Conservation (phyloP, 2,329 filamentous ascomycete species). For the Fusarium sp. region DNA sequence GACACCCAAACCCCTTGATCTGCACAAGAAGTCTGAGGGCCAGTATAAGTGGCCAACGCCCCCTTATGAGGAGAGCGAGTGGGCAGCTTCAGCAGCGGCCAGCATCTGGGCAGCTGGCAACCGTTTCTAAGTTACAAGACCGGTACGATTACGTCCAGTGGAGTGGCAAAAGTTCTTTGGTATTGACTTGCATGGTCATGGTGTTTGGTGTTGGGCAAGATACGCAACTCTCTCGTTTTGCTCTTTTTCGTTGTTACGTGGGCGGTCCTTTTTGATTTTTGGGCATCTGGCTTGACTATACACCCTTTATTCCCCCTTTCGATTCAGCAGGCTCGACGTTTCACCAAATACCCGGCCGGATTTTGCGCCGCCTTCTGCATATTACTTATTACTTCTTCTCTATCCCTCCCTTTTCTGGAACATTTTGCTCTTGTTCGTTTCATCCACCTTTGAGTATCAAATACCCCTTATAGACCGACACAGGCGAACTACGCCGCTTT, state of each 20-base stretch:
- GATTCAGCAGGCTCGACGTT: slow-evolving; percentile 39
- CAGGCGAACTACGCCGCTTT: slow-evolving; percentile 44
- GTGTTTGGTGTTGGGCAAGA: slow-evolving; percentile 45
- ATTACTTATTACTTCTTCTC: slow-evolving; percentile 37
- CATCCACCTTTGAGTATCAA: slow-evolving; percentile 46
- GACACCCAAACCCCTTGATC: slow-evolving; percentile 74
- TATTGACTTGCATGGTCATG: slow-evolving; percentile 41
- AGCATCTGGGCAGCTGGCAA: slow-evolving; percentile 79
- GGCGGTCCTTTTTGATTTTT: slow-evolving; percentile 38
- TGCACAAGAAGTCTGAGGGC: slow-evolving; percentile 63
- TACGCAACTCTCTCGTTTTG: slow-evolving; percentile 29
- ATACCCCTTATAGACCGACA: slow-evolving; percentile 52
- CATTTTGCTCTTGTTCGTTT: slow-evolving; percentile 40
- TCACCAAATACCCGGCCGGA: slow-evolving; percentile 44
- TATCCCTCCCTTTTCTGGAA: slow-evolving; percentile 32
- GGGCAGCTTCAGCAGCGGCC: slow-evolving; percentile 82
- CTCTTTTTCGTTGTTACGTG: slow-evolving; percentile 31
- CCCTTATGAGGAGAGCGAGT: slow-evolving; percentile 92
- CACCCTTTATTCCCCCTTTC: slow-evolving; percentile 43
- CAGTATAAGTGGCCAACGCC: slow-evolving; percentile 90
- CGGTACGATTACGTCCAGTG: slow-evolving; percentile 40
- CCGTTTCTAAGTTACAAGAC: slow-evolving; percentile 57
- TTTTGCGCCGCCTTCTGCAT: slow-evolving; percentile 36
- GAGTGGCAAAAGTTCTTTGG: slow-evolving; percentile 41
- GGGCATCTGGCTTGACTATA: slow-evolving; percentile 43